Evolutionary conservation across 306 rosid species (phyloP).

Genomic region (Citrullus colocynthis): DNA sequence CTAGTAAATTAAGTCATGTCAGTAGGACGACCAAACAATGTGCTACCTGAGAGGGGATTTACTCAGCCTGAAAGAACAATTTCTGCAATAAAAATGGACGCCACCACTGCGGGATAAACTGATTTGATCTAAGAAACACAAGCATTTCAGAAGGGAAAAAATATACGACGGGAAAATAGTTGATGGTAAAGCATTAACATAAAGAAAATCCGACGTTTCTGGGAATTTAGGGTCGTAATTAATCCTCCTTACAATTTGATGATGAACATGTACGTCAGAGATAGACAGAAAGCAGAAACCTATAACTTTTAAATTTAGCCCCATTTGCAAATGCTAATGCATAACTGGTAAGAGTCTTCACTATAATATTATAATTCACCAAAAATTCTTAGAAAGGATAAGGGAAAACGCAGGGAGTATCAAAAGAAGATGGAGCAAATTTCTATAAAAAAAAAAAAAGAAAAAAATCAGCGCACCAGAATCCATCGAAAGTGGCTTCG

Average conservation of each 20-base stretch:
- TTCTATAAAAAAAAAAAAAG: neutral
- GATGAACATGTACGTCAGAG: neutral
- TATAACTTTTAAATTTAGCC: neutral
- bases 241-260: neutral
- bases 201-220: neutral
- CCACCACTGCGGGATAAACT: slow-evolving; percentile 35
- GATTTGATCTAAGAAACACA: slow-evolving; percentile 30
- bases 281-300: neutral
- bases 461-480: slow-evolving; percentile 33
- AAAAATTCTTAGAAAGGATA: neutral
- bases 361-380: neutral
- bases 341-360: neutral
- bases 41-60: slow-evolving; percentile 47
- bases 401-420: neutral
- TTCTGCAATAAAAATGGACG: slow-evolving; percentile 61
- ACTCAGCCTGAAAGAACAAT: slow-evolving; percentile 51
- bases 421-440: neutral
- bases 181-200: neutral
- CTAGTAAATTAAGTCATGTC: neutral
- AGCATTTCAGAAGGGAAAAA: neutral
- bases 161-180: neutral
- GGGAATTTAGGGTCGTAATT: neutral
- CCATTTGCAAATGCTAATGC: neutral
- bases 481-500: slow-evolving; percentile 31
- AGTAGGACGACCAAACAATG: neutral